Base-by-base conservation (phyloP, 2,329 filamentous ascomycete genomes). In the Metarhizium rileyi region DNA sequence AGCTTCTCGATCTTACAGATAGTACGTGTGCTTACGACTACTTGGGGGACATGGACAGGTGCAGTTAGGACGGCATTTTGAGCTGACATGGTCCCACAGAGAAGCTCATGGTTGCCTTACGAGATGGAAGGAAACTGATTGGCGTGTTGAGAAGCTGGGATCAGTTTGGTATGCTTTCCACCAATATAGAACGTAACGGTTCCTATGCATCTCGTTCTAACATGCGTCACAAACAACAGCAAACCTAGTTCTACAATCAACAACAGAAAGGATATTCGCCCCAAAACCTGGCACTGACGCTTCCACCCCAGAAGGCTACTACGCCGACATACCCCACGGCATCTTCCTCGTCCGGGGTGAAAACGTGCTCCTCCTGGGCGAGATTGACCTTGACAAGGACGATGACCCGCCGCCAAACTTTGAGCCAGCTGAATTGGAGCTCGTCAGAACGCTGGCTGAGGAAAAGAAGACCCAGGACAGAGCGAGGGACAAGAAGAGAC, bases 371-470 rank as follows among this genome's bases (percentile, higher is more conserved):
- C 75, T 98, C 42, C 78, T 97, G 18, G 93, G 93, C 35, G 94
- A 97, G 69, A 95, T 98, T 60, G 93, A 98, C 66, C 80, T 98
- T 23, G 93, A 98, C 72, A 89, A 86, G 63, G 93, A 98, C 68
- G 93, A 98, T 66, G 84, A 94, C 51, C 75, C 88, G 18, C 76
- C 89, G 14, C 89, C 88, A 1, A 81, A 83, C 28, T 89, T 86
- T 55, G 72, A 80, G 59, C 63, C 66, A 55, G 89, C 82, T 2
- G 77, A 87, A 1, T 72, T 82, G 44, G 78, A 84, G 44, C 70
- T 84, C 55, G 87, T 95, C 35, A 81, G 84, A 56, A 80, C 78
- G 53, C 67, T 93, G 42, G 86, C 85, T 55, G 86, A 87, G 66
- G 77, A 86, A 62, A 81, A 83, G 63, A 85, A 87, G 55, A 72